Base-by-base conservation (phyloP, 331 rosid genomes). In the Ulmus americana region DNA sequence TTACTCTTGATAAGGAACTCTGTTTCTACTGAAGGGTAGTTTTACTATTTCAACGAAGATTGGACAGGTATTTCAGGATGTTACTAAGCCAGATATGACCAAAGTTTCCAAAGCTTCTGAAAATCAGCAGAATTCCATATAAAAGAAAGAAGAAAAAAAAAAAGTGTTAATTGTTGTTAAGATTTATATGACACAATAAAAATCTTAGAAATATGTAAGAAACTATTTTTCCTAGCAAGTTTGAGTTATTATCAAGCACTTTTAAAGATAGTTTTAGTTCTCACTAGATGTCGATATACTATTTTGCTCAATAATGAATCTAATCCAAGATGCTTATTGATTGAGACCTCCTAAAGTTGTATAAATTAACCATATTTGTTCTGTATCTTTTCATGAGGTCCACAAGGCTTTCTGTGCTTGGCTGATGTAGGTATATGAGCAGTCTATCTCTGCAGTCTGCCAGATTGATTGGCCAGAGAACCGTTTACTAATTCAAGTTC, bases 381-480 rank as follows among this genome's bases (percentile, higher is more conserved):
- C 38, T 46, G 12, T 55, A 7, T 14, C 53, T 8, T 47, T 65
- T 59, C 46, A 39, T 49, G 69, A 70, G 40, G 65, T 61, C 64
- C 47, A 42, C 41, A 50, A 47, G 10, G 57, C n/a, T 45, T 73
- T 48, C 38, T 64, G 53, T 15, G 43, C 60, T 20, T 76, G 18
- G 46, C 67, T 74, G 53, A 45, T 74, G 83, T 86, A 91, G 97
- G 97, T 91, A 45, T 91, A 86, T 57, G 95, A 88, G 71, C 97
- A 88, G 67, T 91, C 97, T 62, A 91, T 91, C 64, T 84, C 96
- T 39, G 97, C 97, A 20, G 95, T 83, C 43, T 91, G 97, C 68
- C 92, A 76, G 61, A 80, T 91, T 48, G 91, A 91, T 70, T 91
- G 97, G 97, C 97, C 97, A 15, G 86, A 79, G 81, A 96, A 86